A percentile compares a stretch with the other conserved stretches of the same genome.
Evolutionary conservation across 371 early-diverging fungal genomes (phyloP).

Genomic region (Mortierella sp.): DNA sequence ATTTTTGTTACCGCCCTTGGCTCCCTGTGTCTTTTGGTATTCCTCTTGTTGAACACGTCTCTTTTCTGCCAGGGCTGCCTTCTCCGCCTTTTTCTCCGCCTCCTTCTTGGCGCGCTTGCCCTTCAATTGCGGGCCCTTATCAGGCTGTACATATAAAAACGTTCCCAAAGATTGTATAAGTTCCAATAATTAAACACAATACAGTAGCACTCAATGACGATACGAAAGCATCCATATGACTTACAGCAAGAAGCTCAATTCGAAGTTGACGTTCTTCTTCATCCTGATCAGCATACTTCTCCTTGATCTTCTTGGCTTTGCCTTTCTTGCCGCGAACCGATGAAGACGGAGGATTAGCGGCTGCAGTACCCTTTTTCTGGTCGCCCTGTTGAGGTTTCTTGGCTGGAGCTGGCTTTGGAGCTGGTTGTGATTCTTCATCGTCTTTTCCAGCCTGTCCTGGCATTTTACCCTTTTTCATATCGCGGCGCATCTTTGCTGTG

Average conservation of each 20-base stretch:
- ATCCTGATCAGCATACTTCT: slow-evolving; percentile 94
- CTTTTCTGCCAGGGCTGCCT: slow-evolving; percentile 39
- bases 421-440: not conserved
- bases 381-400: slow-evolving; percentile 28
- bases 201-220: too few relatives aligned
- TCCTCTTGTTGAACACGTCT: slow-evolving; percentile 46
- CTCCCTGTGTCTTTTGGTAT: slow-evolving; percentile 26
- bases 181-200: not conserved
- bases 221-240: slow-evolving; percentile 12
- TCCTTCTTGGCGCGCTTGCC: slow-evolving; percentile 79
- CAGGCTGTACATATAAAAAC: slow-evolving; percentile 58
- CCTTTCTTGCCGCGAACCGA: slow-evolving; percentile 86
- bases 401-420: slow-evolving; percentile 1
- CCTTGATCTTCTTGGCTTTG: slow-evolving; percentile 92
- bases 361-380: slow-evolving; percentile 25
- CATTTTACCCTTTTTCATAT: slow-evolving; percentile 41
- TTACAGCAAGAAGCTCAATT: slow-evolving; percentile 84
- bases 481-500: slow-evolving; percentile 51
- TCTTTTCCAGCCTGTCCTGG: slow-evolving; percentile 17
- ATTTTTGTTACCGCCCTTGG: slow-evolving; percentile 17
- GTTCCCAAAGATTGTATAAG: not conserved
- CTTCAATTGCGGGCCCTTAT: slow-evolving; percentile 79
- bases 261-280: slow-evolving; percentile 91
- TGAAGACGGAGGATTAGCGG: slow-evolving; percentile 38
- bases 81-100: slow-evolving; percentile 65